Evolutionary conservation across 2,329 filamentous ascomycete genomes (phyloP), one percentile per base, ranked within the genome.

Genomic region (Sordariomycetes sp.): DNA sequence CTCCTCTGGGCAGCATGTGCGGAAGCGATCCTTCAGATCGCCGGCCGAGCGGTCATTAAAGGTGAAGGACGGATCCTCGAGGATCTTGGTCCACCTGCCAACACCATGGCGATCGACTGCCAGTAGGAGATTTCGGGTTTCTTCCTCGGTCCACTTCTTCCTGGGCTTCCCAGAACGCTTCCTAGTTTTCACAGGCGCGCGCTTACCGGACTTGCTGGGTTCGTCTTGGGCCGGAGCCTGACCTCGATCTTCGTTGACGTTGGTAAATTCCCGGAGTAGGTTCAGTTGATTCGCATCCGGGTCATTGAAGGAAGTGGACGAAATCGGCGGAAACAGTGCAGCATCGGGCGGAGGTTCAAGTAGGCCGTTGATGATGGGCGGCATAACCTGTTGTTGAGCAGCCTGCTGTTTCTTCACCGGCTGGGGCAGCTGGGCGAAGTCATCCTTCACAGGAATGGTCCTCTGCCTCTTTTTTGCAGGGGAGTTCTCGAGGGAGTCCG

Each of bases 371-470:
- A 85, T 85, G 60, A 85, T 85, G 56, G 82, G 82, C 10, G 82
- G 82, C 64, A 82, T 78, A 54, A 77, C 71, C 5, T 75, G 70
- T 62, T 80, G 77, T 60, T 79, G 76, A 13, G 75, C 72, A 2
- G 81, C 77, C 65, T 81, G 84, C 62, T 82, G 80, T 64, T 84
- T 85, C 71, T 84, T 84, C 53, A 81, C 72, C 2, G 81, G 82
- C 63, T 85, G 80, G 1, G 82, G 82, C 17, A 85, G 71, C 64
- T 85, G 81, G 42, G 84, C 76, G 60, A 83, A 80, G 60, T 85
- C 81, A 58, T 85, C 82, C 61, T 82, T 82, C 58, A 69, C 70
- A 32, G 74, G 69, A 51, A 75, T 65, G 8, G 69, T 68, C 54
- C 75, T 70, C 34, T 72, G 73, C n/a, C 80, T 72, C 67, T 83